Percentiles rank a stretch among this genome's conserved stretches.
Conservation (phyloP, 2,329 filamentous ascomycete species). For the Pseudocercospora pini-densiflorae region DNA sequence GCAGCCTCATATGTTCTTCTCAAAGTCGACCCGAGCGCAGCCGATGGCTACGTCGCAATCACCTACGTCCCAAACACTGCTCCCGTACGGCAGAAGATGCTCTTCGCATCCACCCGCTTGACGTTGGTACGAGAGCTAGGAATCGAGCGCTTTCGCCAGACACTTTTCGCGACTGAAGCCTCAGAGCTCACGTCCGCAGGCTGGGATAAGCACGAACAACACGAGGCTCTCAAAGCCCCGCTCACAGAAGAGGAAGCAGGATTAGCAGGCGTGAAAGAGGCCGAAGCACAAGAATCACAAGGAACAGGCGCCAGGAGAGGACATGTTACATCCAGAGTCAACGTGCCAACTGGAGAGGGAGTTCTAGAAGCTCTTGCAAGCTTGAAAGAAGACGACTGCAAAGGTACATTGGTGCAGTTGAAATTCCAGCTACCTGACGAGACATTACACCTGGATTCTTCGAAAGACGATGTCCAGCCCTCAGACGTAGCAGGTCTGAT, state of each 20-base stretch:
- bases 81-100: constrained; percentile 83
- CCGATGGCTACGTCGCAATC: constrained; percentile 64
- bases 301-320: constrained; percentile 66
- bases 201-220: constrained; percentile 74
- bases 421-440: constrained; percentile 64
- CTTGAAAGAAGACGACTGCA: constrained; percentile 53
- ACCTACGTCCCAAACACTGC: constrained; percentile 81
- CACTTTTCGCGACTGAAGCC: constrained; percentile 71
- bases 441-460: constrained; percentile 67
- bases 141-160: constrained; percentile 77
- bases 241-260: constrained; percentile 78
- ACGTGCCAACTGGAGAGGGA: constrained; percentile 62
- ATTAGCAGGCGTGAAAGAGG: constrained; percentile 72
- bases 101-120: constrained; percentile 78
- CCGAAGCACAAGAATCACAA: constrained; percentile 74
- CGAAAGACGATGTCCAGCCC: constrained; percentile 59
- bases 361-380: constrained; percentile 67
- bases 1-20: constrained; percentile 76
- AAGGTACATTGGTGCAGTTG: constrained; percentile 31
- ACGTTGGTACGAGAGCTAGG: constrained; percentile 78
- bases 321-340: constrained; percentile 52
- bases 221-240: constrained; percentile 65
- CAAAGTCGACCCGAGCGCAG: constrained; percentile 62
- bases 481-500: constrained; percentile 64
- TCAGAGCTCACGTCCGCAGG: constrained; percentile 71